Evolutionary conservation across 73 alveolate genomes (phyloP).

Genomic region (Effrenium voratum): DNA sequence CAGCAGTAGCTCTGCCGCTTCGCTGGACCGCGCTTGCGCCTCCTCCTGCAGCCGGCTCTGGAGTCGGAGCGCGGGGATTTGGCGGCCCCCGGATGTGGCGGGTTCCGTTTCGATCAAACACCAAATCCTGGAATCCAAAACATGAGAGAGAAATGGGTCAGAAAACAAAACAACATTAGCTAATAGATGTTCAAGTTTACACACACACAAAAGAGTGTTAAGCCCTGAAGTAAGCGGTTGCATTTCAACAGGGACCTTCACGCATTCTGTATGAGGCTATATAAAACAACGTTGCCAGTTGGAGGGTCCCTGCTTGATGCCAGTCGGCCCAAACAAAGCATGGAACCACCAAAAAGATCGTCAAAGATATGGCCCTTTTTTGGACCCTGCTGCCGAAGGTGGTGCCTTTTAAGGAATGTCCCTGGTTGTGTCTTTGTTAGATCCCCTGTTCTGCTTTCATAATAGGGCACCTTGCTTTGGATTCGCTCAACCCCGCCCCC

Average conservation of each 20-base stretch:
- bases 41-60: background rate
- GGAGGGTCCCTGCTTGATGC: too few relatives aligned
- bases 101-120: background rate
- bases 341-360: too few relatives aligned
- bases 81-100: background rate
- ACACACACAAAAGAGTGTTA: background rate
- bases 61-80: background rate
- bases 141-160: background rate
- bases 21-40: constrained; percentile 9
- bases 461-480: too few relatives aligned
- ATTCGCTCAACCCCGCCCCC: background rate
- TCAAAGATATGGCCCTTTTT: too few relatives aligned
- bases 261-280: too few relatives aligned
- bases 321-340: too few relatives aligned
- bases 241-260: background rate
- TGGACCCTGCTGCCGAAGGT: too few relatives aligned
- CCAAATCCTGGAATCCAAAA: background rate
- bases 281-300: too few relatives aligned
- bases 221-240: background rate
- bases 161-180: background rate
- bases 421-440: too few relatives aligned
- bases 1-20: constrained; percentile 31
- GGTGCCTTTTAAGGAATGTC: too few relatives aligned
- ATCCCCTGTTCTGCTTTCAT: too few relatives aligned
- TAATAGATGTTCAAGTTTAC: background rate